These are phyloP conservation scores for Cystobasidium slooffiae DNA, from an alignment of 1,284 basidiomycete species.

Conservation along the genomic window DNA sequence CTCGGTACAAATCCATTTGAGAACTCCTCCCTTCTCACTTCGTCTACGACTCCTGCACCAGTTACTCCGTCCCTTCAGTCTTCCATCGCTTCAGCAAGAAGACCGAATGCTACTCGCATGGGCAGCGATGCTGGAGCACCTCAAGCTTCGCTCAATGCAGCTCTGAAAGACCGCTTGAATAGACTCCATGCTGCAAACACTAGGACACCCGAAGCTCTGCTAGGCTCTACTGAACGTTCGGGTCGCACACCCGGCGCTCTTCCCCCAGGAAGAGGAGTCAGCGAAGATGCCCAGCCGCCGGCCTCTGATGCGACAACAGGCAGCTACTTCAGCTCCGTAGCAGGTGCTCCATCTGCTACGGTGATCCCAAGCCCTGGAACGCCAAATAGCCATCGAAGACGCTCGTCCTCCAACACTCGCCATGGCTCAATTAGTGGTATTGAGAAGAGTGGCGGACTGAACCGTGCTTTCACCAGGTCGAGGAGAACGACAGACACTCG, in stretches of 20 bases:
- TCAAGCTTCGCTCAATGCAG: background rate
- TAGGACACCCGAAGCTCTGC: slow-evolving; percentile 4
- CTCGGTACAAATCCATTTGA: slow-evolving; percentile 42
- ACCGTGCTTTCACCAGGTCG: slow-evolving; percentile 30
- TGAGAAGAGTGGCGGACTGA: slow-evolving; percentile 5
- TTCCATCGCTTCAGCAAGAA: slow-evolving; percentile 24
- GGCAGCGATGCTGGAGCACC: background rate
- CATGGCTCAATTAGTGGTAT: slow-evolving; percentile 9
- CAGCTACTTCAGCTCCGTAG: slow-evolving; percentile 26
- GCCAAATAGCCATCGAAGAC: slow-evolving; percentile 18
- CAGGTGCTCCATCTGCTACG: background rate
- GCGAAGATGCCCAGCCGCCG: background rate
- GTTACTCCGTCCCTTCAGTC: slow-evolving; percentile 32
- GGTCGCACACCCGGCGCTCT: slow-evolving; percentile 13
- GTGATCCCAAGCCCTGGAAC: background rate
- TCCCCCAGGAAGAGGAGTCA: slow-evolving; percentile 4
- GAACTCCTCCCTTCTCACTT: background rate
- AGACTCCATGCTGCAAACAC: slow-evolving; percentile 16
- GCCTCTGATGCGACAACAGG: background rate
- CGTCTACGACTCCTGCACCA: slow-evolving; percentile 5
- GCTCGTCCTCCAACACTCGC: slow-evolving; percentile 9
- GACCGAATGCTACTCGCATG: background rate
- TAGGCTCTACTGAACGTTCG: background rate
- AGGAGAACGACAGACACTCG: slow-evolving; percentile 23
- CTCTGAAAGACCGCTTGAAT: slow-evolving; percentile 18